phyloP scores from a whole-genome alignment of 495 filamentous ascomycete genomes.

The Penicillium flavigenum region DNA sequence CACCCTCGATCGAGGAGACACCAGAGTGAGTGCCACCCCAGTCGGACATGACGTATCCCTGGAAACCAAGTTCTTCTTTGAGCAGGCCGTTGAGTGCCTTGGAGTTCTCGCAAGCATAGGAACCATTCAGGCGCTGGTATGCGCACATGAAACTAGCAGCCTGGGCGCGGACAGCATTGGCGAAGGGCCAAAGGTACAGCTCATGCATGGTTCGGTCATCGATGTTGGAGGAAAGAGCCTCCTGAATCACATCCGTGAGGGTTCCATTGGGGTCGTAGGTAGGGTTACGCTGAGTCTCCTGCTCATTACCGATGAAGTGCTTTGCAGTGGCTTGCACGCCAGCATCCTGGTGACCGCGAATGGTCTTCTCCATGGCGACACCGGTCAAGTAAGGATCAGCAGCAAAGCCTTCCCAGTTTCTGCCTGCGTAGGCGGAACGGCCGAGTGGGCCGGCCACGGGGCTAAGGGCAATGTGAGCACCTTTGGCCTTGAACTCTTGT shows the following conservation, averaged over 20 bases:
- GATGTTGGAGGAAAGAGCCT: slow-evolving; percentile 50
- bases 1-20: slow-evolving; percentile 51
- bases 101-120: slow-evolving; percentile 63
- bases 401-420: slow-evolving; percentile 77
- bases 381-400: slow-evolving; percentile 64
- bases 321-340: slow-evolving; percentile 61
- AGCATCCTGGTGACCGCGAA: slow-evolving; percentile 54
- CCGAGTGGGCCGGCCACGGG: slow-evolving; percentile 55
- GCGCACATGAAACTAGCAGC: slow-evolving; percentile 67
- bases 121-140: slow-evolving; percentile 66
- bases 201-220: slow-evolving; percentile 79
- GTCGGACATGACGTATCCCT: slow-evolving; percentile 65
- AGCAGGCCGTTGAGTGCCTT: slow-evolving; percentile 61
- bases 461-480: slow-evolving; percentile 53
- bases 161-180: slow-evolving; percentile 61
- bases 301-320: slow-evolving; percentile 60
- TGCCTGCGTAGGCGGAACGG: slow-evolving; percentile 47
- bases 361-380: slow-evolving; percentile 52
- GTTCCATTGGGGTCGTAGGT: slow-evolving; percentile 56
- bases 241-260: slow-evolving; percentile 73
- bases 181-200: slow-evolving; percentile 77
- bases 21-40: slow-evolving; percentile 63
- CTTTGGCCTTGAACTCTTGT: slow-evolving; percentile 51
- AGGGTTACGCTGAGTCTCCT: slow-evolving; percentile 45
- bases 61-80: slow-evolving; percentile 65